phyloP scores from a whole-genome alignment of 2,329 filamentous ascomycete species.

The Tolypocladium paradoxum region DNA sequence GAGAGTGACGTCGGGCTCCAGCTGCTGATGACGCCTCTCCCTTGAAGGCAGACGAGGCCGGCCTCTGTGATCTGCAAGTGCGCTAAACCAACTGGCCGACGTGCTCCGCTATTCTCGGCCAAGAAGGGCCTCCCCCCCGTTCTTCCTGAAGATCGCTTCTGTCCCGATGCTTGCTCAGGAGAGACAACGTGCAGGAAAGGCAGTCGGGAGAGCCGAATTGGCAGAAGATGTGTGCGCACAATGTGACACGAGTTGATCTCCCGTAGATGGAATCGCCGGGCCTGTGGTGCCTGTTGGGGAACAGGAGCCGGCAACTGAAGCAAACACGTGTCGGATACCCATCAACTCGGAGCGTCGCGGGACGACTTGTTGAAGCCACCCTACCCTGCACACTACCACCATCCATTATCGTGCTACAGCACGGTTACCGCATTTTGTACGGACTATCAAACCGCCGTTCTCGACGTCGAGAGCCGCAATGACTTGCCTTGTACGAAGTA shows the following conservation, averaged over 20 bases:
- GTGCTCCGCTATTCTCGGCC: not conserved
- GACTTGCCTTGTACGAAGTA: not conserved
- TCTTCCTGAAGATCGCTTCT: conserved; percentile 7
- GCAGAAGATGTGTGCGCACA: not conserved
- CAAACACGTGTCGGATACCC: not conserved
- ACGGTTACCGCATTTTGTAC: not conserved
- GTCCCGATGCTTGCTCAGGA: not conserved
- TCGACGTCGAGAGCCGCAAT: not conserved
- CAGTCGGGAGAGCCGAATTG: not conserved
- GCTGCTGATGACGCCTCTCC: not conserved
- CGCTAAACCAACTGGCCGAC: not conserved
- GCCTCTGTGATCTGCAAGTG: conserved; percentile 4
- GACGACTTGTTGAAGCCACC: not conserved
- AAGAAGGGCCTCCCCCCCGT: not conserved
- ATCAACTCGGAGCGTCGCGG: not conserved
- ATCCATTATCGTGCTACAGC: not conserved
- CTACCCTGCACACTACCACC: not conserved
- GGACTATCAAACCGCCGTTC: not conserved
- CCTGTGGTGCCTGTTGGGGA: not conserved
- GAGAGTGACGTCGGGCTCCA: not conserved
- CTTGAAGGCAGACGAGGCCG: not conserved
- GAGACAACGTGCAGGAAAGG: conserved; percentile 1
- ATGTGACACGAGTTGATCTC: not conserved
- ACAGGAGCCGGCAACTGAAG: not conserved
- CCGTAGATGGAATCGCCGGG: not conserved